Evolutionary conservation across 1,139 yeast genomes (phyloP).

Genomic region (Yamadazyma trypodendri): DNA sequence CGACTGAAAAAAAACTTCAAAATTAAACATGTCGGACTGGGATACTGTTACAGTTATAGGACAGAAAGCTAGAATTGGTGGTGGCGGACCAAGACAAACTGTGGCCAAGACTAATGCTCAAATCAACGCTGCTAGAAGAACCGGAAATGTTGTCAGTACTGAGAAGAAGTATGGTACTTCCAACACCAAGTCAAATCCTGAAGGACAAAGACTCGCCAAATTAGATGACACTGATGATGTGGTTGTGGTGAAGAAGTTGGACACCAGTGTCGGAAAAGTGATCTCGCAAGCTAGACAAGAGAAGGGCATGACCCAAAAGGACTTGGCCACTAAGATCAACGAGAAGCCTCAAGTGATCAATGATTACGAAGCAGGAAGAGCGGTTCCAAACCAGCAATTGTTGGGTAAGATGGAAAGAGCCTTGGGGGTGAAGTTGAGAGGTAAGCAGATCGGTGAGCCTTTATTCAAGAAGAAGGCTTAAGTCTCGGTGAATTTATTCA

Average conservation of each 20-base stretch:
- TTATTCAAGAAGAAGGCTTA: slow-evolving; percentile 63
- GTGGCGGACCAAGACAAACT: slow-evolving; percentile 81
- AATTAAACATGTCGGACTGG: slow-evolving; percentile 65
- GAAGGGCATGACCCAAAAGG: slow-evolving; percentile 89
- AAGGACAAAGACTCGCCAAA: slow-evolving; percentile 93
- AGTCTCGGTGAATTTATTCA: too few relatives aligned
- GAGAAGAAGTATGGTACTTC: slow-evolving; percentile 89
- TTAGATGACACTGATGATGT: slow-evolving; percentile 93
- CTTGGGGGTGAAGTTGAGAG: slow-evolving; percentile 91
- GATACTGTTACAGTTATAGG: slow-evolving; percentile 88
- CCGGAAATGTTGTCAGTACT: slow-evolving; percentile 83
- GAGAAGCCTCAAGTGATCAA: slow-evolving; percentile 95
- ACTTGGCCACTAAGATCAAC: slow-evolving; percentile 89
- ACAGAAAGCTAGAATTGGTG: slow-evolving; percentile 81
- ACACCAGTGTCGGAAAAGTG: slow-evolving; percentile 80
- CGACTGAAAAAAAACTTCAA: slow-evolving; percentile 1
- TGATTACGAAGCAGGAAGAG: slow-evolving; percentile 97
- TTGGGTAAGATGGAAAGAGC: slow-evolving; percentile 92
- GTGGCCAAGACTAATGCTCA: slow-evolving; percentile 79
- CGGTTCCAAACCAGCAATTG: slow-evolving; percentile 93
- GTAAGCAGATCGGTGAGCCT: slow-evolving; percentile 93
- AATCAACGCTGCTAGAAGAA: slow-evolving; percentile 90
- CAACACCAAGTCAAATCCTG: slow-evolving; percentile 67
- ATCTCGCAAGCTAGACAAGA: slow-evolving; percentile 86
- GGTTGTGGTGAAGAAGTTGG: slow-evolving; percentile 88